phyloP scores from a whole-genome alignment of 2,329 filamentous ascomycete species.

The Metarhizium brunneum region DNA sequence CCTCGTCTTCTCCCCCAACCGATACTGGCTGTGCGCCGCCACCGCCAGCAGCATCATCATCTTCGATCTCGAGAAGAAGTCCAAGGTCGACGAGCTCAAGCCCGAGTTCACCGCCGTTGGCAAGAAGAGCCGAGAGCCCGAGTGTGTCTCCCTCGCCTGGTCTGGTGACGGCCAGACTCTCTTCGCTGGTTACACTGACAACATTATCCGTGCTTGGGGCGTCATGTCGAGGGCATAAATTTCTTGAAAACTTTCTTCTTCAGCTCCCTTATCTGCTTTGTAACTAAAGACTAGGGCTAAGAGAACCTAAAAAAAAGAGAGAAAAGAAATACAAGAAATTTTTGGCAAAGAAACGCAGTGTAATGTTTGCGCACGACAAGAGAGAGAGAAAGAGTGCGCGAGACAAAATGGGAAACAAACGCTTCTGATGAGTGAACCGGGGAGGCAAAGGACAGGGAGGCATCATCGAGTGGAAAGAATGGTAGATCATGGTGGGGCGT shows the following conservation, averaged over 20 bases:
- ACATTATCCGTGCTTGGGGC: slow-evolving; percentile 96
- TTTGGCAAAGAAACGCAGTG: background rate
- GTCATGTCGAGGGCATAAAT: slow-evolving; percentile 86
- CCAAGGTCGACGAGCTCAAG: slow-evolving; percentile 99
- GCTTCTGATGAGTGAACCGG: background rate
- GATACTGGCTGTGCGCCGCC: slow-evolving; percentile 99
- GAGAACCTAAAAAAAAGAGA: background rate
- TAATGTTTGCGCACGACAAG: background rate
- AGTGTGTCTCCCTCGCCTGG: slow-evolving; percentile 97
- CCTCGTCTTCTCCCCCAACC: slow-evolving; percentile 99
- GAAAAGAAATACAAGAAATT: background rate
- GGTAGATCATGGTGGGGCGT: slow-evolving; percentile 36
- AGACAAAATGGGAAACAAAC: background rate
- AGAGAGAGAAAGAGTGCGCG: background rate
- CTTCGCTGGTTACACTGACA: slow-evolving; percentile 99
- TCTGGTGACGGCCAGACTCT: slow-evolving; percentile 97
- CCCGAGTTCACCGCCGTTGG: slow-evolving; percentile 94
- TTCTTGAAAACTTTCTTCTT: slow-evolving; percentile 5
- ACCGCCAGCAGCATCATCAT: slow-evolving; percentile 98
- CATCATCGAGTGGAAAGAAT: slow-evolving; percentile 11
- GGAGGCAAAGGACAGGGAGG: background rate
- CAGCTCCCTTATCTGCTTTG: background rate
- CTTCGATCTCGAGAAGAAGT: slow-evolving; percentile 99
- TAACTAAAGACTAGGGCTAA: slow-evolving; percentile 4
- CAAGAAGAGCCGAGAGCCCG: slow-evolving; percentile 98